Base-by-base conservation (phyloP, 805 yeast species). In the Lipomyces yamanashiensis region DNA sequence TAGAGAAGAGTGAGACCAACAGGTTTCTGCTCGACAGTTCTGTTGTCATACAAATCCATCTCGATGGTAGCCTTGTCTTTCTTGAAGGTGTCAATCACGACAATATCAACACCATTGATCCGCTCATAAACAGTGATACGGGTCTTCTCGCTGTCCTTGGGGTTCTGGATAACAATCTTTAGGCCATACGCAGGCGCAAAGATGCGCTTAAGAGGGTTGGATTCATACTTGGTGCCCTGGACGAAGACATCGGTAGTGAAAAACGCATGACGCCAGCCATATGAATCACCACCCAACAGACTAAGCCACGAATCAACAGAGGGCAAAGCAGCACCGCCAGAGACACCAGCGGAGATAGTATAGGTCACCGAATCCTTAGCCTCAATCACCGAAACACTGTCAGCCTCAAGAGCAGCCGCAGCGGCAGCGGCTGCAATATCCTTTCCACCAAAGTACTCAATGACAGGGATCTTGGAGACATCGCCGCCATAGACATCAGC, bases 211-310 rank as follows among this genome's bases (percentile, higher is more conserved):
- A 87, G 83, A 37, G 98, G 90, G 78, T 92, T 95, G 47, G 85
- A 74, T 68, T 85, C 87, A 73, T 88, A 92, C 79, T 87, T 85
- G 69, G 85, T 81, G 62, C 90, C 96, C 80, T 95, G 98, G 64
- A 92, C 95, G 74, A 90, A 81, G 76, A 90, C 86, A 61, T 85
- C 82, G 69, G 93, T 82, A 28, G 92, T 81, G 68, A 95, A 81
- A 77, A 95, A 86, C 39, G 98, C 98, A 72, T 88, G 89, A 79
- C 96, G 86, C 99, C 99, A 95, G 76, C 84, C 85, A 73, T 85
- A 84, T 65, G 81, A 74, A 58, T 82, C 74, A 67, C 98, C 98
- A 61, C 97, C 97, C 71, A 95, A 81, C 63, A 87, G 79, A 59
- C 85, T 79, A 73, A 89, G 85, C 99, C 99, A 95, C 59, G 79